These are phyloP conservation scores for Cryphonectria japonica DNA, from an alignment of 2,329 filamentous ascomycete genomes.

Conservation along the genomic window DNA sequence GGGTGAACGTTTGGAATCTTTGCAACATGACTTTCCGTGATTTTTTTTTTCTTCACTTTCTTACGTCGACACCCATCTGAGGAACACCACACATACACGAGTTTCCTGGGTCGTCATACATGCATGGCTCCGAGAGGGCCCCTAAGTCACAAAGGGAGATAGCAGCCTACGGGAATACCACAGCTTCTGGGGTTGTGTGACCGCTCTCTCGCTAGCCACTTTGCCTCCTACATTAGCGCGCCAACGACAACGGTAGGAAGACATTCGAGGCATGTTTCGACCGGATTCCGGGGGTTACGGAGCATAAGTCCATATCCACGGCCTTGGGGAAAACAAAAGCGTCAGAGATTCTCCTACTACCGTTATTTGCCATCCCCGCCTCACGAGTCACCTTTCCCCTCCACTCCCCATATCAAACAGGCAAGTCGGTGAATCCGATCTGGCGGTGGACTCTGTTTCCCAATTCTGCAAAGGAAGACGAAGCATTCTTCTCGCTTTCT, in stretches of 20 bases:
- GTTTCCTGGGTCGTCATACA: background rate
- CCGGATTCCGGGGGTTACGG: background rate
- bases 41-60: background rate
- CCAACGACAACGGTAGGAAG: background rate
- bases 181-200: background rate
- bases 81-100: background rate
- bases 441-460: conserved; percentile 9
- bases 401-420: background rate
- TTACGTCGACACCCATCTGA: background rate
- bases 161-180: background rate
- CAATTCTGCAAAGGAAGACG: background rate
- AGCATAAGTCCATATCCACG: background rate
- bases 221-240: background rate
- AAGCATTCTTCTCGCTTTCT: background rate
- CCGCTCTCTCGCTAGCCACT: background rate
- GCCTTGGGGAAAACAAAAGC: background rate
- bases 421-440: conserved; percentile 8
- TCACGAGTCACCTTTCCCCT: background rate
- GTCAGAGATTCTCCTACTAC: conserved; percentile 4
- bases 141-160: background rate
- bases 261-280: background rate
- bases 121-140: background rate
- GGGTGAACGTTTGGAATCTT: background rate
- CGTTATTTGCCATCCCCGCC: background rate
- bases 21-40: too few relatives aligned